Evolutionary conservation across 306 rosid species (phyloP).

Genomic region (Acacia crassicarpa): DNA sequence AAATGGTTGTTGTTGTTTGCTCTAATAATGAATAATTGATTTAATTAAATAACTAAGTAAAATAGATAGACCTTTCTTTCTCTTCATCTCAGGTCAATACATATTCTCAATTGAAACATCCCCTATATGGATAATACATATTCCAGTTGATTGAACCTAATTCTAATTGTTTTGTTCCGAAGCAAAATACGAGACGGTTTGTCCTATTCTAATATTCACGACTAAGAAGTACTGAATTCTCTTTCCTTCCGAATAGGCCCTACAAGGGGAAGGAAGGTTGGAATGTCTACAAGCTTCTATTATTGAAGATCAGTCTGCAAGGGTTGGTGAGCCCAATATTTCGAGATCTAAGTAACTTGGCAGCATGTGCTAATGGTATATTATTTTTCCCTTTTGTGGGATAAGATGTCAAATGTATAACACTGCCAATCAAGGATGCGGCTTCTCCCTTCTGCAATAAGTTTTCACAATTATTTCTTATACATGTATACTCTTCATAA

Average conservation of each 20-base stretch:
- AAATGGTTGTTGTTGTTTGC: too few relatives aligned
- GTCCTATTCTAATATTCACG: background rate
- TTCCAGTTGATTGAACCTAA: background rate
- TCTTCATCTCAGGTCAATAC: background rate
- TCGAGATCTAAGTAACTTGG: background rate
- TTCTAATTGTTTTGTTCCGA: background rate
- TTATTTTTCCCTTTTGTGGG: too few relatives aligned
- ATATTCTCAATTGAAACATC: conserved; percentile 2
- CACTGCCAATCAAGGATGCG: too few relatives aligned
- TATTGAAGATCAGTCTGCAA: background rate
- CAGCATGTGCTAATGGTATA: background rate
- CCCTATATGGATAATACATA: background rate
- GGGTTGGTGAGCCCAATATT: background rate
- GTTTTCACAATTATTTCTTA: too few relatives aligned
- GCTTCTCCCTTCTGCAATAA: too few relatives aligned
- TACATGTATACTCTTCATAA: too few relatives aligned
- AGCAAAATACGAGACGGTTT: too few relatives aligned
- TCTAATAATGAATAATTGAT: too few relatives aligned
- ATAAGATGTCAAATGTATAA: too few relatives aligned
- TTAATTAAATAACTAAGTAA: too few relatives aligned
- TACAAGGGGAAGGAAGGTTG: background rate
- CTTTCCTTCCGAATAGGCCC: background rate
- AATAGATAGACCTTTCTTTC: too few relatives aligned
- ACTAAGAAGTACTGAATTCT: background rate
- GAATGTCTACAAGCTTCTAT: background rate